Conservation (phyloP, 1,284 basidiomycete species). For the Fereydounia khargensis region DNA sequence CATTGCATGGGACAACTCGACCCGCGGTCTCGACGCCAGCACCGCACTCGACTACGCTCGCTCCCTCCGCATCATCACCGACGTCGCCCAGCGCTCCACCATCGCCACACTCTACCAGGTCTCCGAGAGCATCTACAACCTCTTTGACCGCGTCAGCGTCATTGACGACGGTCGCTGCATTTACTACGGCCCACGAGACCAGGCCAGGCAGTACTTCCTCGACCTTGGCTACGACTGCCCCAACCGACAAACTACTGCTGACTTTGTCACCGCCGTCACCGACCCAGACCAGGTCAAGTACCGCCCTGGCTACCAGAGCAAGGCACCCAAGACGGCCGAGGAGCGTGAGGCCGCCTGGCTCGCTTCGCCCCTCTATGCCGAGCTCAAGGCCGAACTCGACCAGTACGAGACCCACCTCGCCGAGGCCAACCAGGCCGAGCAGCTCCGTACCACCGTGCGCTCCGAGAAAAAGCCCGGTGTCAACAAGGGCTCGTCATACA, state of each 20-base stretch:
- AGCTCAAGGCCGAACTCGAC: conserved; percentile 35
- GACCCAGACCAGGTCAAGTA: conserved; percentile 65
- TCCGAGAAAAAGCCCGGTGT: conserved; percentile 45
- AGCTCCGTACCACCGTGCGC: conserved; percentile 18
- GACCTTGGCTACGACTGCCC: conserved; percentile 43
- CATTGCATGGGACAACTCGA: conserved; percentile 44
- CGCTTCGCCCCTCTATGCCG: conserved; percentile 20
- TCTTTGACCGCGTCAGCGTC: conserved; percentile 41
- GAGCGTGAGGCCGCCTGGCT: conserved; percentile 44
- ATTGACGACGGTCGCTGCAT: conserved; percentile 59
- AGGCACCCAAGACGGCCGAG: conserved; percentile 55
- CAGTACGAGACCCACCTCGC: conserved; percentile 39
- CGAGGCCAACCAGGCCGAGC: conserved; percentile 26
- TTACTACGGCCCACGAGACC: conserved; percentile 46
- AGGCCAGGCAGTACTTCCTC: conserved; percentile 39
- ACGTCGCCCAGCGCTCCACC: conserved; percentile 43
- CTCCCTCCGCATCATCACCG: conserved; percentile 40
- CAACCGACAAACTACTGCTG: conserved; percentile 40
- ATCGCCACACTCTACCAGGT: conserved; percentile 49
- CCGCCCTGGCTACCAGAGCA: conserved; percentile 61
- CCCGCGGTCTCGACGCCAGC: conserved; percentile 42
- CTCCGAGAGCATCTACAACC: conserved; percentile 39
- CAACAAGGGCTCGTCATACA: conserved; percentile 32
- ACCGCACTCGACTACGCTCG: conserved; percentile 48
- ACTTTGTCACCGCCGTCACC: conserved; percentile 67